phyloP scores from a whole-genome alignment of 495 filamentous ascomycete genomes.

The Tuber melanosporum region DNA sequence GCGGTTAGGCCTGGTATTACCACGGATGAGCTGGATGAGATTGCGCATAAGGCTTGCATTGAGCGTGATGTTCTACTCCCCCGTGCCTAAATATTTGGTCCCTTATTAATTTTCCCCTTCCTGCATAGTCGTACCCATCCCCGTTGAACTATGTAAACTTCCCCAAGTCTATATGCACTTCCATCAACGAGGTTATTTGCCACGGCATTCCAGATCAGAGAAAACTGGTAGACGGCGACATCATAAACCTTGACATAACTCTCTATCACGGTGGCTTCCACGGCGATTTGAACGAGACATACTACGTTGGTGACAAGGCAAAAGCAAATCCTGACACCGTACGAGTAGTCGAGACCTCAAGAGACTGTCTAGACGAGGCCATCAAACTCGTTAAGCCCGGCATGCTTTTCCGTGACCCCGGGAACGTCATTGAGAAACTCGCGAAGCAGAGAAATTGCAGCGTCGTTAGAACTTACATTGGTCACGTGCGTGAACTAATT shows the following conservation, averaged over 20 bases:
- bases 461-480: constrained; percentile 83
- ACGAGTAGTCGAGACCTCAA: constrained; percentile 74
- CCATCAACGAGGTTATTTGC: constrained; percentile 92
- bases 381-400: constrained; percentile 82
- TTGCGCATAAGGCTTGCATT: constrained; percentile 91
- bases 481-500: constrained; percentile 48
- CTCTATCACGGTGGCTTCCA: constrained; percentile 83
- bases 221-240: constrained; percentile 73
- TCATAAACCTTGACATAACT: constrained; percentile 83
- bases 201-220: constrained; percentile 84
- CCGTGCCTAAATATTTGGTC: neutral
- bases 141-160: constrained; percentile 94
- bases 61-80: constrained; percentile 68
- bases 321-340: constrained; percentile 68
- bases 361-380: constrained; percentile 74
- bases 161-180: constrained; percentile 96
- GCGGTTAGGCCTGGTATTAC: constrained; percentile 81
- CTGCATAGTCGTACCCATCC: constrained; percentile 81
- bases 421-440: constrained; percentile 76
- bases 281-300: constrained; percentile 86
- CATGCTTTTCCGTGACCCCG: constrained; percentile 75
- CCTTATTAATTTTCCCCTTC: neutral
- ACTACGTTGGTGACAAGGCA: constrained; percentile 77
- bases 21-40: constrained; percentile 91
- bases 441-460: constrained; percentile 72